Conservation (phyloP, 306 rosid genomes). For the Ochetophila trinervis region DNA sequence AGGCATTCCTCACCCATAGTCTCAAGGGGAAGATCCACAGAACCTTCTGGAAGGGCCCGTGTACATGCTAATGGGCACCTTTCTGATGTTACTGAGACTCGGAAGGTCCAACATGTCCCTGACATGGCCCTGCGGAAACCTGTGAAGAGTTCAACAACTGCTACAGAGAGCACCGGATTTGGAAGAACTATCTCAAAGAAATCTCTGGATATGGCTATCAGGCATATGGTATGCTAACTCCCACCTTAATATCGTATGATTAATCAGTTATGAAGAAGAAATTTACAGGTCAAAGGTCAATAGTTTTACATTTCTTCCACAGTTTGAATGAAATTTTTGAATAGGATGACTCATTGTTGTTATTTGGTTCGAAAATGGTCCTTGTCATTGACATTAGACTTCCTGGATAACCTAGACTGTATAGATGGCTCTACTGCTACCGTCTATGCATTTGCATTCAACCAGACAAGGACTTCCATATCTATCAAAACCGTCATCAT, state of each 20-base stretch:
- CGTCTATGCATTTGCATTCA: no score
- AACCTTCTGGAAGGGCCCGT: constrained; percentile 58
- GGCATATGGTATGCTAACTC: constrained; percentile 73
- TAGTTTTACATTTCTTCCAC: not conserved
- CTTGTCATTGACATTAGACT: not conserved
- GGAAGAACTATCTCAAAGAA: constrained; percentile 93
- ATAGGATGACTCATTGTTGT: not conserved
- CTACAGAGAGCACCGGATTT: constrained; percentile 75
- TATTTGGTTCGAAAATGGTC: not conserved
- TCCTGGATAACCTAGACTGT: not conserved
- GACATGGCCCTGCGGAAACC: constrained; percentile 65
- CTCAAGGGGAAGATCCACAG: constrained; percentile 77
- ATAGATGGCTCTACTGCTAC: no score
- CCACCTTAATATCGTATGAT: constrained; percentile 6
- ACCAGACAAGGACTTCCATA: no score
- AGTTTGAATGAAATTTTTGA: not conserved
- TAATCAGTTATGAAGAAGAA: not conserved
- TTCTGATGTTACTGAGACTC: constrained; percentile 52
- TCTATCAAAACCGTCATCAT: not conserved
- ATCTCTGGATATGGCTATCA: constrained; percentile 94
- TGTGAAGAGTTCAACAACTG: constrained; percentile 55
- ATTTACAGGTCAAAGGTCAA: not conserved
- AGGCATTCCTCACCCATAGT: constrained; percentile 69
- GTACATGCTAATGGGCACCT: constrained; percentile 58
- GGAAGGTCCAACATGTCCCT: constrained; percentile 50